Base-by-base conservation (phyloP, 2,329 filamentous ascomycete genomes). In the Colletotrichum cordylinicola region DNA sequence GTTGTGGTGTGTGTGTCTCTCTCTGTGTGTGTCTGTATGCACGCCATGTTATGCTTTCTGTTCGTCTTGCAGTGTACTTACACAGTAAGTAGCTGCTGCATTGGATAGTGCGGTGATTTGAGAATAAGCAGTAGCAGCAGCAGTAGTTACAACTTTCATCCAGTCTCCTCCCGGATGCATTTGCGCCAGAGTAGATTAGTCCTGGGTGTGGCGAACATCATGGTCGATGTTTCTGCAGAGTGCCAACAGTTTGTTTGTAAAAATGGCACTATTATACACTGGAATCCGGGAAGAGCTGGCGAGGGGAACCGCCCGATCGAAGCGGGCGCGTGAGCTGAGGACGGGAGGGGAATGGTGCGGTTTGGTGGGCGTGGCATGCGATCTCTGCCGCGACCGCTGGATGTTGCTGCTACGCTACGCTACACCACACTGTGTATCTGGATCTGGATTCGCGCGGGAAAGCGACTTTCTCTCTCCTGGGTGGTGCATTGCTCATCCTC, bases 301-400 rank as follows among this genome's bases (percentile, higher is more conserved):
- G 27, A 56, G 37, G 48, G 60, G 39, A 68, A 67, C 65, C 60
- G 43, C 56, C 73, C 56, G 69, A 75, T 75, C n/a, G 65, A 39
- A 39, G 29, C 52, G 55, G 55, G 56, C 73, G 73, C 68, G 69
- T 75, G 73, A 75, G 73, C 69, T 72, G 69, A 72, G 62, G 73
- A 75, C 43, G 73, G 69, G 69, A 72, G 56, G 73, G 69, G 64
- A 61, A 64, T 72, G 73, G 69, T 72, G 62, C 73, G 55, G 35
- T 64, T 66, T n/a, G 60, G 58, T 61, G 29, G 43, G 55, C 56
- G 58, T 58, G 24, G 39, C 31, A 61, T 61, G 58, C 12, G 21
- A 35, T 61, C 43, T 48, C 43, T 61, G 39, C 60, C 43, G 52
- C 62, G 67, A 74, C 72, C 72, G 67, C 72, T 70, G 66, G 43